These are phyloP conservation scores for Termitomyces sp. DNA, from an alignment of 1,284 basidiomycete species.

Conservation along the genomic window DNA sequence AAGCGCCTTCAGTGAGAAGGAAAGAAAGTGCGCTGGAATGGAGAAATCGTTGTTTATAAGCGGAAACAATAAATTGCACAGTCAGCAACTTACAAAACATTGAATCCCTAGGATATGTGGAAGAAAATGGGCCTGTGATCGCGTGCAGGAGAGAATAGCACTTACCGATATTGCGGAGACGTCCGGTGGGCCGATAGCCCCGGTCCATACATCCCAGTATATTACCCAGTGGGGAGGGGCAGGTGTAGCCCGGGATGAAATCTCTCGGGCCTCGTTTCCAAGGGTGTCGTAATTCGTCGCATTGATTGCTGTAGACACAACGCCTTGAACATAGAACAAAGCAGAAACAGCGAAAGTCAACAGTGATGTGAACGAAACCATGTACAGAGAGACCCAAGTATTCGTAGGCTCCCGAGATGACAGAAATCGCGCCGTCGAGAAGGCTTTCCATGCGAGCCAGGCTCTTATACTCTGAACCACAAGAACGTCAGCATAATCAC, in stretches of 20 bases:
- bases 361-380: constrained; percentile 16
- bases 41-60: not conserved
- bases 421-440: not conserved
- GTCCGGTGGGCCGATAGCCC: constrained; percentile 37
- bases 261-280: constrained; percentile 30
- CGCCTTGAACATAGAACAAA: constrained; percentile 14
- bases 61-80: not conserved
- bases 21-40: constrained; percentile 41
- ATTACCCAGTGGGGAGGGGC: constrained; percentile 45
- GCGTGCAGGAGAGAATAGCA: not conserved
- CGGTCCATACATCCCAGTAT: constrained; percentile 42
- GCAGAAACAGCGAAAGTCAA: constrained; percentile 13
- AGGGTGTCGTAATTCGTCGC: constrained; percentile 21
- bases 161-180: constrained; percentile 36
- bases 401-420: not conserved
- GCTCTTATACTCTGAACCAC: constrained; percentile 2
- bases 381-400: constrained; percentile 1
- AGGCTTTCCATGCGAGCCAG: not conserved
- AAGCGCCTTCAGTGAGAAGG: constrained; percentile 43
- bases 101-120: constrained; percentile 26
- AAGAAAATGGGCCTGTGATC: not conserved
- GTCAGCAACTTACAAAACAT: constrained; percentile 25
- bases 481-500: not conserved
- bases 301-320: constrained; percentile 19
- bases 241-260: constrained; percentile 37